phyloP scores from a whole-genome alignment of 148 eudicot genomes.

The Simmondsia chinensis region DNA sequence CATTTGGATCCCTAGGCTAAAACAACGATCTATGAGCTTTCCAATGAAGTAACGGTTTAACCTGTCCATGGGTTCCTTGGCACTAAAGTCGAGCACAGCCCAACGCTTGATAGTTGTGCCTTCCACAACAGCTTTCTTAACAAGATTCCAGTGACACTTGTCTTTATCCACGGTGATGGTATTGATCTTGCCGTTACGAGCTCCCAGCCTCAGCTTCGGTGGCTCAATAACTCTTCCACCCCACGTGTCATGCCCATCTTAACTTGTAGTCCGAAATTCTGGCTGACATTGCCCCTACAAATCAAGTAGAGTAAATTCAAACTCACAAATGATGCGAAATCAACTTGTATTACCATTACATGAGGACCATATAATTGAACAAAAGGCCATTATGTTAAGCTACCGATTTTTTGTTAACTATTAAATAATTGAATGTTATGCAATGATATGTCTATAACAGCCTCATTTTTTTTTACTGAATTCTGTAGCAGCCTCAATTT shows the following conservation, averaged over 20 bases:
- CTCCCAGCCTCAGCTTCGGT: constrained; percentile 47
- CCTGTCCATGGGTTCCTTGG: background rate
- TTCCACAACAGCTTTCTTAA: constrained; percentile 30
- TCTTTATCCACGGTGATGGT: constrained; percentile 22
- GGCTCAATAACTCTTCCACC: constrained; percentile 48
- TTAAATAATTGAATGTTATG: too few species aligned
- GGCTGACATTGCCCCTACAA: constrained; percentile 32
- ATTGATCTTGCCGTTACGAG: constrained; percentile 2
- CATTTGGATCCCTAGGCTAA: constrained; percentile 27
- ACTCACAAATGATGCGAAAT: constrained; percentile 1
- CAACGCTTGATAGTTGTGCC: constrained; percentile 42
- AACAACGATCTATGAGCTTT: constrained; percentile 31
- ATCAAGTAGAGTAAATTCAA: too few species aligned
- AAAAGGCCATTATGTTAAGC: too few species aligned
- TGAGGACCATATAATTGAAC: too few species aligned
- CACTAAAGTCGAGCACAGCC: constrained; percentile 56
- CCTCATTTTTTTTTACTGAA: too few species aligned
- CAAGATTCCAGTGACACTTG: constrained; percentile 58
- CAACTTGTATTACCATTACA: background rate
- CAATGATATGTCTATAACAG: too few species aligned
- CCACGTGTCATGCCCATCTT: constrained; percentile 37
- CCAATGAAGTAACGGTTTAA: constrained; percentile 14
- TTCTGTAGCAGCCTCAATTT: too few species aligned
- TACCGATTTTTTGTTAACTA: too few species aligned
- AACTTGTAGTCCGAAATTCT: constrained; percentile 36